Evolutionary conservation across 768 basidiomycete genomes (phyloP), one percentile per base, ranked within the genome.

Genomic region (Tylopilus vinaceipallidus): DNA sequence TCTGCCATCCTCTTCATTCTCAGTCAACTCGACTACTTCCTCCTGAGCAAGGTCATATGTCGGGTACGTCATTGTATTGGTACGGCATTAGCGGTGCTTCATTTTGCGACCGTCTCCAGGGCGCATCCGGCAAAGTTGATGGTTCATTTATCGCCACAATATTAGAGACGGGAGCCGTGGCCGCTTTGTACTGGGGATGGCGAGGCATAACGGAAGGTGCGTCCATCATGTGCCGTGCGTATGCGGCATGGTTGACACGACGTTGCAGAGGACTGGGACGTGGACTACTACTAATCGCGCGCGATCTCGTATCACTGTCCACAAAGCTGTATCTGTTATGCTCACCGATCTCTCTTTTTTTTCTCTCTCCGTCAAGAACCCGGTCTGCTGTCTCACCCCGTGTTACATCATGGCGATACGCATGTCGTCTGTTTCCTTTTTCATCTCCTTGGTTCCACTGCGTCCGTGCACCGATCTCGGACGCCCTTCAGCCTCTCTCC

Each of bases 71-170:
- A 55, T 49, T 34, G 4, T 1, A 5, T 36, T 40, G 5, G 20
- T 34, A 41, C 48, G 17, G 7, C 35, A 33, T 38, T 43, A 22
- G 46, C 42, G n/a, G 46, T 40, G 44, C 20, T 53, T 57, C 45
- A 60, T 53, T 12, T 6, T 16, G 34, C 35, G 24, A 52, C 50
- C 22, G 36, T 59, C n/a, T 45, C 48, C 53, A 86, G 81, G 82
- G 80, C 20, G 75, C 91, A 16, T 73, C 78, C 49, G 66, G 69
- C 26, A 88, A 83, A 65, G 72, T 97, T 17, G 95, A 98, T 68
- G 91, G 90, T 5, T 83, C 86, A 3, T 95, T 97, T 66, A 65
- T 97, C 22, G 86, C 90, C 1, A 95, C 95, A 0, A 45, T 94
- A 5, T 73, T 95, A 39, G 91, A 95, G 63, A 90, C 90, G 0